Percentiles rank a stretch among this genome's conserved stretches.
phyloP scores from a whole-genome alignment of 495 filamentous ascomycete species.

The Penicillium odoratum region DNA sequence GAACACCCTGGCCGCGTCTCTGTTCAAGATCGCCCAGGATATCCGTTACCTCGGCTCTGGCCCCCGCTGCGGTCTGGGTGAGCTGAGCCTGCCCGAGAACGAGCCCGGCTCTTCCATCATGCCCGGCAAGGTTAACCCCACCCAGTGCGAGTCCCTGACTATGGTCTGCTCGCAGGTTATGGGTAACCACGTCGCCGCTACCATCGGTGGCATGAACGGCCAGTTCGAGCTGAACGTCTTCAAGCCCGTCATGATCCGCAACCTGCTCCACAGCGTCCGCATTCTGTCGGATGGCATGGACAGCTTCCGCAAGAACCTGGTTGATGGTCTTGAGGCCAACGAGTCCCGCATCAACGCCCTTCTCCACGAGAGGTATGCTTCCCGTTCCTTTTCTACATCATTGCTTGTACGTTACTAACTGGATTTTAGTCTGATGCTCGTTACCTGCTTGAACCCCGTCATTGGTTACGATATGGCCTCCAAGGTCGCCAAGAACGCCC shows the following conservation, averaged over 20 bases:
- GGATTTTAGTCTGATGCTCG: conserved; percentile 85
- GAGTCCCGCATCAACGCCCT: conserved; percentile 84
- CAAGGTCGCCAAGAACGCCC: conserved; percentile 98
- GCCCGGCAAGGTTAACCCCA: conserved; percentile 99
- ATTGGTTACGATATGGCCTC: conserved; percentile 98
- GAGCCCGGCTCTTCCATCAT: conserved; percentile 97
- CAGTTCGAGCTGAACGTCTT: conserved; percentile 99
- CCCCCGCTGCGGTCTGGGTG: conserved; percentile 91
- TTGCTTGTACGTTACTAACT: conserved; percentile 23
- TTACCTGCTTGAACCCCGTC: conserved; percentile 97
- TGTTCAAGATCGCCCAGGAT: conserved; percentile 99
- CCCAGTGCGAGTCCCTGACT: conserved; percentile 95
- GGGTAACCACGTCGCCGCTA: conserved; percentile 91
- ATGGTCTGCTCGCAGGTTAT: conserved; percentile 98
- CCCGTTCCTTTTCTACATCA: not conserved
- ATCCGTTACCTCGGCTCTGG: conserved; percentile 96
- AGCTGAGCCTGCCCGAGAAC: conserved; percentile 92
- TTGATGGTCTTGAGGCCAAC: conserved; percentile 86
- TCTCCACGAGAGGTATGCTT: conserved; percentile 75
- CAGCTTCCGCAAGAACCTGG: conserved; percentile 91
- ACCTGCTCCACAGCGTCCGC: conserved; percentile 86
- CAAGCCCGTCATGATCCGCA: conserved; percentile 94
- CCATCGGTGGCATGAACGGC: conserved; percentile 92
- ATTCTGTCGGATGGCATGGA: conserved; percentile 89
- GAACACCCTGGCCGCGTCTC: conserved; percentile 87